phyloP scores from a whole-genome alignment of 1,284 basidiomycete genomes.

The Boletus smithii region DNA sequence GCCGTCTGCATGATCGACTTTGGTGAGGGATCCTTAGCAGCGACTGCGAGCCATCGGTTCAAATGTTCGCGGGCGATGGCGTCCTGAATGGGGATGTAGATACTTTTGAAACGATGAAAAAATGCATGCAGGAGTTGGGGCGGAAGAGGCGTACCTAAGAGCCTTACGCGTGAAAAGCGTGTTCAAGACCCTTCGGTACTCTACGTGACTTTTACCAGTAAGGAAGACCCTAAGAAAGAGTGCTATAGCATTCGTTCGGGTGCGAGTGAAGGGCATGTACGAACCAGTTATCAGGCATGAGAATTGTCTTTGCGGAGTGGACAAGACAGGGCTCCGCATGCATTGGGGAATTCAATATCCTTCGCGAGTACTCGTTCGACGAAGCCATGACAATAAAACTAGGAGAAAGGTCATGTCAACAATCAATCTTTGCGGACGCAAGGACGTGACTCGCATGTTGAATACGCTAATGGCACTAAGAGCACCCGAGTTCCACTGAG shows the following conservation, averaged over 20 bases:
- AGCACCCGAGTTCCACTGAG: constrained; percentile 83
- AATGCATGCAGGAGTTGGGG: neutral
- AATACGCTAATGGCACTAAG: constrained; percentile 89
- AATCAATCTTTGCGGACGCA: neutral
- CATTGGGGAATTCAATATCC: constrained; percentile 88
- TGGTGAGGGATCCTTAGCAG: constrained; percentile 48
- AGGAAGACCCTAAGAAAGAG: constrained; percentile 80
- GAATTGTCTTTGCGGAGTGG: constrained; percentile 86
- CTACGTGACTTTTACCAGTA: constrained; percentile 90
- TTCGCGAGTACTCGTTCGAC: constrained; percentile 85
- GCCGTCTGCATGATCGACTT: constrained; percentile 86
- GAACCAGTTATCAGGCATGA: constrained; percentile 90
- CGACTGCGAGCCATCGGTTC: constrained; percentile 63
- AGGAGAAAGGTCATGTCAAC: constrained; percentile 12
- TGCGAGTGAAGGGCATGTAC: constrained; percentile 15
- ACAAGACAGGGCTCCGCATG: constrained; percentile 94
- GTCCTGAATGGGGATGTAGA: constrained; percentile 90
- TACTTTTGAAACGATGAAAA: constrained; percentile 43
- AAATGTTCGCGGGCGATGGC: constrained; percentile 79
- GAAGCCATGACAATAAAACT: constrained; percentile 98
- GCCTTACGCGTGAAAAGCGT: constrained; percentile 93
- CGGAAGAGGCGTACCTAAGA: constrained; percentile 58
- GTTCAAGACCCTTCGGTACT: constrained; percentile 92
- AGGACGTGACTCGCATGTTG: constrained; percentile 72
- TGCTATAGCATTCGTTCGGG: neutral